Percentiles rank a stretch among this genome's conserved stretches.
These are phyloP conservation scores for Podila horticola DNA, from an alignment of 192 early-diverging fungal species.

Conservation along the genomic window DNA sequence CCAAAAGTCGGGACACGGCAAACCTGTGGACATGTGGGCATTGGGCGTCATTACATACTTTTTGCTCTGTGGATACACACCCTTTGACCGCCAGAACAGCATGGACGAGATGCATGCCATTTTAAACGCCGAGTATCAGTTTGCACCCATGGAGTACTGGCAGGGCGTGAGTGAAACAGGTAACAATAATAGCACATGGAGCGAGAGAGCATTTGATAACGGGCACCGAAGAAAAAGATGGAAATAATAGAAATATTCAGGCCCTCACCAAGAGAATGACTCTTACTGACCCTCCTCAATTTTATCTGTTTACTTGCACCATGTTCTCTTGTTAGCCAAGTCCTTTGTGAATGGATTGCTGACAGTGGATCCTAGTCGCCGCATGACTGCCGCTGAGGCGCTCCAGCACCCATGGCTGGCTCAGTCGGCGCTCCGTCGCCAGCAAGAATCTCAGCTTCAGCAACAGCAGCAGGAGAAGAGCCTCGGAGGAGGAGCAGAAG, in stretches of 20 bases:
- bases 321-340: slow-evolving; percentile 55
- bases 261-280: neutral
- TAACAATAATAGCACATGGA: slow-evolving; percentile 10
- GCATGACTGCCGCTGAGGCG: slow-evolving; percentile 81
- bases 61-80: slow-evolving; percentile 76
- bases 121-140: slow-evolving; percentile 68
- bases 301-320: no score
- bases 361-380: slow-evolving; percentile 68
- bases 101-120: slow-evolving; percentile 67
- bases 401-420: slow-evolving; percentile 82
- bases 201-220: neutral
- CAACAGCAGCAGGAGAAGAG: slow-evolving; percentile 14
- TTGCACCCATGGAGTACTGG: slow-evolving; percentile 74
- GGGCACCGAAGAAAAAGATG: neutral
- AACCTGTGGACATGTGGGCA: slow-evolving; percentile 88
- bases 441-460: slow-evolving; percentile 9
- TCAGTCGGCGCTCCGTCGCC: slow-evolving; percentile 4
- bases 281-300: neutral
- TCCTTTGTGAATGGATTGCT: slow-evolving; percentile 79
- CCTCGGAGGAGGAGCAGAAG: slow-evolving; percentile 9
- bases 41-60: slow-evolving; percentile 83
- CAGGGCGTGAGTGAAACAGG: slow-evolving; percentile 61
- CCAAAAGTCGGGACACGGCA: slow-evolving; percentile 70
- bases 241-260: neutral
- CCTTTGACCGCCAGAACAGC: slow-evolving; percentile 71